Conservation (phyloP, 352 stramenopile species). For the Poterioochromonas sp. region DNA sequence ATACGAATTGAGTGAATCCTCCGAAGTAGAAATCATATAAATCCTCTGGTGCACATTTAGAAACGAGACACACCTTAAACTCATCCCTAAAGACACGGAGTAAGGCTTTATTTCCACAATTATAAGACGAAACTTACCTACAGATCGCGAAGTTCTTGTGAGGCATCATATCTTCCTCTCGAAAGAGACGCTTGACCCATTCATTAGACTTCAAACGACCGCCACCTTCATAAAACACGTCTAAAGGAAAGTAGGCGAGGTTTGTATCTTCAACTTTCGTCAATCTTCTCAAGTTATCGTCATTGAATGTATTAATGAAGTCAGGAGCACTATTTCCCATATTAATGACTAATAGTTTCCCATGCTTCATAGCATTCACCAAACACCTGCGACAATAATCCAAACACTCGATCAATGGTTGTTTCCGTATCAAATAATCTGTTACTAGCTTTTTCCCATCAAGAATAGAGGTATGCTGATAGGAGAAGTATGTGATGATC, state of each 20-base stretch:
- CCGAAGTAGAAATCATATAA: no score
- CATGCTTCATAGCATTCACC: conserved; percentile 8
- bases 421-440: background rate
- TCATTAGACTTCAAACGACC: background rate
- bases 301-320: background rate
- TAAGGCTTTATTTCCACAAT: no score
- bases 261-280: background rate
- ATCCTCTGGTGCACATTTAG: no score
- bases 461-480: background rate
- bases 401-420: background rate
- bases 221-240: background rate
- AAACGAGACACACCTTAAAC: no score
- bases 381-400: background rate
- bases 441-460: background rate
- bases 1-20: no score
- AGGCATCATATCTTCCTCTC: conserved; percentile 8
- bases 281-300: background rate
- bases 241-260: background rate
- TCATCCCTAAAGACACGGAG: no score
- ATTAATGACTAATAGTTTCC: background rate
- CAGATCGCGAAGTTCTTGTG: conserved; percentile 12
- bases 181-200: background rate
- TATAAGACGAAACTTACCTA: background rate
- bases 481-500: background rate
- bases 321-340: background rate